Percentiles rank a stretch among this genome's conserved stretches.
Conservation (phyloP, 208 protist species). For the Acanthamoeba lenticulata region DNA sequence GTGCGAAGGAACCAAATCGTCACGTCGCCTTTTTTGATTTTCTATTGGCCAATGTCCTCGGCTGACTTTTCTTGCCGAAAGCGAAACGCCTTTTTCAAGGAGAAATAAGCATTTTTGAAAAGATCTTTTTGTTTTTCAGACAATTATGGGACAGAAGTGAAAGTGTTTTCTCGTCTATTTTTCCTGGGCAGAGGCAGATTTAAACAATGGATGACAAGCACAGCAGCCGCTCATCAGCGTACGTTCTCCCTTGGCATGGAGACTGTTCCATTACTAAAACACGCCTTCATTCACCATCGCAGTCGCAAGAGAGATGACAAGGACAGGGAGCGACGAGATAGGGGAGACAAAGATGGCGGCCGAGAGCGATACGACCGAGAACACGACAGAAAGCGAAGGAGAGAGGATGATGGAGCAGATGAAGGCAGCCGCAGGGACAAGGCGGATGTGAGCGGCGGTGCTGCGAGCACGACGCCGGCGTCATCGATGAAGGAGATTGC, state of each 20-base stretch:
- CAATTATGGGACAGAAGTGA: too few species aligned
- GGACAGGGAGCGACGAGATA: neutral
- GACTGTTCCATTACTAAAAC: neutral
- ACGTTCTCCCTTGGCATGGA: neutral
- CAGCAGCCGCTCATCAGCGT: neutral
- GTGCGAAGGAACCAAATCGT: too few species aligned
- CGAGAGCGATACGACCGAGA: neutral
- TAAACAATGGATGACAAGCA: slow-evolving; percentile 32
- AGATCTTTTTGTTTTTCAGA: too few species aligned
- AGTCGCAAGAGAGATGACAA: neutral
- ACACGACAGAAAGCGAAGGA: neutral
- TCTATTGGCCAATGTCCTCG: too few species aligned
- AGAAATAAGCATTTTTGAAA: too few species aligned
- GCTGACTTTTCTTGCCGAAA: too few species aligned
- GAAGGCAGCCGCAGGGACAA: neutral
- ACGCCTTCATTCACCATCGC: neutral
- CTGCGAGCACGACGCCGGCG: neutral
- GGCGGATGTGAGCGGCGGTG: neutral
- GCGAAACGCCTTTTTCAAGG: too few species aligned
- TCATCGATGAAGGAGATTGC: slow-evolving; percentile 9
- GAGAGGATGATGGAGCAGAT: neutral
- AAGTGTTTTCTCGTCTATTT: too few species aligned
- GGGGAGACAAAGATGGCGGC: neutral
- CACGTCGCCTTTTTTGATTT: too few species aligned
- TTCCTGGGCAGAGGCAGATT: too few species aligned